phyloP scores from a whole-genome alignment of 352 stramenopile species.

The Phytophthora constricta region DNA sequence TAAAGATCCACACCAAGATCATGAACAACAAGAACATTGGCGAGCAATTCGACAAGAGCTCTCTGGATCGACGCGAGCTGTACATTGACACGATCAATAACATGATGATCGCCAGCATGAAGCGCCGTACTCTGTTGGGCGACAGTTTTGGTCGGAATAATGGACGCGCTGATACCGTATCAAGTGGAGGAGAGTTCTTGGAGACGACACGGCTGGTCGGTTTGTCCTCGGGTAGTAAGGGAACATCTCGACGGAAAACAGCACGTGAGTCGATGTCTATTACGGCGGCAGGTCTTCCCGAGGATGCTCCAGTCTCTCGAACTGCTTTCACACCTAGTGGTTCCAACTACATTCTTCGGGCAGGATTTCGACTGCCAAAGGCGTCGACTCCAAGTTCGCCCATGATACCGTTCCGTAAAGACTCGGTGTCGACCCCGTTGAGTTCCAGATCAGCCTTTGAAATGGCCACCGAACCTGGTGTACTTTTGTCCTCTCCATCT shows the following conservation, averaged over 20 bases:
- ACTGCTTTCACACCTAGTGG: constrained; percentile 48
- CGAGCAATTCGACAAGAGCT: constrained; percentile 87
- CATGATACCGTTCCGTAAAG: constrained; percentile 26
- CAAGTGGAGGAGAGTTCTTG: constrained; percentile 41
- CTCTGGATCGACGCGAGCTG: constrained; percentile 76
- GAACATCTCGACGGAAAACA: constrained; percentile 32
- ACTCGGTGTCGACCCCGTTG: constrained; percentile 28
- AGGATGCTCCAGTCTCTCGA: constrained; percentile 37
- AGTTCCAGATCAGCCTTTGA: constrained; percentile 35
- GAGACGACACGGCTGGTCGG: constrained; percentile 57
- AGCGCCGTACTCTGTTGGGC: constrained; percentile 63
- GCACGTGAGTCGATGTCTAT: constrained; percentile 37
- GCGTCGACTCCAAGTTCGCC: constrained; percentile 38
- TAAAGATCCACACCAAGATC: constrained; percentile 86
- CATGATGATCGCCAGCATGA: constrained; percentile 77
- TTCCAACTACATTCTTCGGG: constrained; percentile 54
- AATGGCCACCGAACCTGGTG: constrained; percentile 24
- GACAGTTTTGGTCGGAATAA: not conserved
- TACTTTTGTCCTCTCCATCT: constrained; percentile 23
- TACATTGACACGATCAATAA: constrained; percentile 85
- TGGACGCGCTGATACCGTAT: constrained; percentile 30
- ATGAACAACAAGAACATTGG: constrained; percentile 92
- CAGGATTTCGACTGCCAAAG: constrained; percentile 66
- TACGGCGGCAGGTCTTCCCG: constrained; percentile 33
- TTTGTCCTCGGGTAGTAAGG: constrained; percentile 22